Conservation (phyloP, 1,139 yeast genomes). For the Wickerhamomyces sp. region DNA sequence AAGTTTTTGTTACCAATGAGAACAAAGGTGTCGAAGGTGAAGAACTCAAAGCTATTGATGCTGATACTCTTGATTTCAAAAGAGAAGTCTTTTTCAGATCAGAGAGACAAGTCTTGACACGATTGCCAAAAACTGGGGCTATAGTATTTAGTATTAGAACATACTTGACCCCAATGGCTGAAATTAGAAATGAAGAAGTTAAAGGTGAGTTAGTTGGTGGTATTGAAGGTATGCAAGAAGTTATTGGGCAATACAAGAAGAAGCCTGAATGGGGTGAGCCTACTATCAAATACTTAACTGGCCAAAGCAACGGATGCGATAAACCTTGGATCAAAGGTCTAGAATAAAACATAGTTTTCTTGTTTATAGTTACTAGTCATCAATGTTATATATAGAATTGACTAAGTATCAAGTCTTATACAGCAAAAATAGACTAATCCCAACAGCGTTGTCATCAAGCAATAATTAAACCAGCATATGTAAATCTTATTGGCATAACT, state of each 20-base stretch:
- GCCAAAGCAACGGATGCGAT: slow-evolving; percentile 24
- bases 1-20: slow-evolving; percentile 29
- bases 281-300: slow-evolving; percentile 41
- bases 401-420: not conserved
- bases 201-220: slow-evolving; percentile 51
- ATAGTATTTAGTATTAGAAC: slow-evolving; percentile 63
- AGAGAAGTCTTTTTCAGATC: slow-evolving; percentile 54
- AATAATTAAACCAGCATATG: no score
- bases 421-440: no score
- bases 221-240: slow-evolving; percentile 55
- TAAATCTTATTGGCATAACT: no score
- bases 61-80: slow-evolving; percentile 36
- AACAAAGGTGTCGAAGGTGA: slow-evolving; percentile 43
- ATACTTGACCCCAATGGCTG: slow-evolving; percentile 53
- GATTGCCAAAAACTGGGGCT: slow-evolving; percentile 59
- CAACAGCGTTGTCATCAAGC: no score
- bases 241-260: slow-evolving; percentile 55
- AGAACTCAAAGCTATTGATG: slow-evolving; percentile 27
- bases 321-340: slow-evolving; percentile 18
- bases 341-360: no score
- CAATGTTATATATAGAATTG: not conserved
- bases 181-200: slow-evolving; percentile 47
- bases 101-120: slow-evolving; percentile 65
- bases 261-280: slow-evolving; percentile 65
- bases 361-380: no score